Base-by-base conservation (phyloP, 1,284 basidiomycete genomes). In the Ganoderma leucocontextum region DNA sequence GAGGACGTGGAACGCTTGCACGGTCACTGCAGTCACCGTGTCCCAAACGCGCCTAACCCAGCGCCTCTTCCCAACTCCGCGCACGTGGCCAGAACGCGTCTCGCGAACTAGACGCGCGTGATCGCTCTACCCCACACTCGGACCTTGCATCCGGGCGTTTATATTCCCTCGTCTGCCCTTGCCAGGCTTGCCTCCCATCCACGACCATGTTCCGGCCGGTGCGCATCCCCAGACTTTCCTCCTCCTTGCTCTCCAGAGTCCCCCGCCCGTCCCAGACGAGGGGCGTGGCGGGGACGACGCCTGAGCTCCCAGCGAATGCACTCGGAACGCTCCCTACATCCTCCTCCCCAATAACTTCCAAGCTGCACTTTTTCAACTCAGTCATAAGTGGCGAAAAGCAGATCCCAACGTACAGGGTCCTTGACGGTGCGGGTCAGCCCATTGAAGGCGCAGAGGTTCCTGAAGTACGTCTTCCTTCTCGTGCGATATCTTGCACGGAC, bases 361-460 rank as follows among this genome's bases (percentile, higher is more conserved):
- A 86, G 67, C 85, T 92, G 62, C 80, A 88, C 61, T 95, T 94
- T 84, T 91, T 94, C 84, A 94, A 94, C 78, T 88, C 91, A 0
- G 87, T 94, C 39, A 87, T 86, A 49, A 82, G 82, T 25, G 85
- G 86, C 53, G 84, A 85, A 33, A 82, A 83, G 29, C 86, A 86
- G 75, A 93, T 96, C 73, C 93, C 95, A 10, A 94, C 94, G 1
- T 96, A 90, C 80, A 86, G 95, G 65, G 86, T 96, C 0, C 79
- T 97, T 42, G 94, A 96, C 80, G 91, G 93, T 58, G 82, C 87
- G 69, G 95, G 95, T 4, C 82, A 87, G 69, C 85, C 87, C 4
- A 81, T 96, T 38, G 87, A 93, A 36, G 93, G 90, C 2, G 94
- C 91, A 19, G 83, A 88, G 67, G 75, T 93, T 15, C 94, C 94